A percentile compares a stretch with the other conserved stretches of the same genome.
Conservation (phyloP, 208 protist species). For the Acanthamoeba rhysodes region DNA sequence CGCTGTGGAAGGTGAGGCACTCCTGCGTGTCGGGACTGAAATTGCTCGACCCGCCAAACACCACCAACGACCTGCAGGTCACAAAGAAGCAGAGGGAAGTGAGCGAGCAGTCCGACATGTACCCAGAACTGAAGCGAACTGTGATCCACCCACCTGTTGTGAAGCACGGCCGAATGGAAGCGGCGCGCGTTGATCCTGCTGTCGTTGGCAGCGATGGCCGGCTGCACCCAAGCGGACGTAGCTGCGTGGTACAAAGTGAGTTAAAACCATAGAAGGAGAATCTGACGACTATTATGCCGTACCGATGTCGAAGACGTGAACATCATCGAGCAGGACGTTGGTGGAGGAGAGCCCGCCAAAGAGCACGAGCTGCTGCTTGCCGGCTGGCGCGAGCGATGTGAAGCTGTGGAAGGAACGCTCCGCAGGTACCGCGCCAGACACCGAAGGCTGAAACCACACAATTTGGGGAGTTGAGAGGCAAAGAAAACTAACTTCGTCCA, state of each 20-base stretch:
- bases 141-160: background rate
- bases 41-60: conserved; percentile 18
- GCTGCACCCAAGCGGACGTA: background rate
- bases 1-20: conserved; percentile 28
- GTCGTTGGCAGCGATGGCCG: background rate
- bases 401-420: conserved; percentile 52
- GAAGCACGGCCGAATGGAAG: background rate
- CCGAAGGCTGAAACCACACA: background rate
- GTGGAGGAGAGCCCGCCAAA: conserved; percentile 30
- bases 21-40: conserved; percentile 16
- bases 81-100: no score
- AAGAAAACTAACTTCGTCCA: no score
- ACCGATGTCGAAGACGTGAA: conserved; percentile 41
- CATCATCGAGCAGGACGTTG: background rate
- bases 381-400: background rate
- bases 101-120: no score
- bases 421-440: background rate
- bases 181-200: background rate
- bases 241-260: background rate
- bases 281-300: no score
- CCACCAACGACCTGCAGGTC: background rate
- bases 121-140: background rate
- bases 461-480: no score
- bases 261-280: no score
- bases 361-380: conserved; percentile 1